phyloP scores from a whole-genome alignment of 345 rosid genomes.

The Anacardium occidentale region DNA sequence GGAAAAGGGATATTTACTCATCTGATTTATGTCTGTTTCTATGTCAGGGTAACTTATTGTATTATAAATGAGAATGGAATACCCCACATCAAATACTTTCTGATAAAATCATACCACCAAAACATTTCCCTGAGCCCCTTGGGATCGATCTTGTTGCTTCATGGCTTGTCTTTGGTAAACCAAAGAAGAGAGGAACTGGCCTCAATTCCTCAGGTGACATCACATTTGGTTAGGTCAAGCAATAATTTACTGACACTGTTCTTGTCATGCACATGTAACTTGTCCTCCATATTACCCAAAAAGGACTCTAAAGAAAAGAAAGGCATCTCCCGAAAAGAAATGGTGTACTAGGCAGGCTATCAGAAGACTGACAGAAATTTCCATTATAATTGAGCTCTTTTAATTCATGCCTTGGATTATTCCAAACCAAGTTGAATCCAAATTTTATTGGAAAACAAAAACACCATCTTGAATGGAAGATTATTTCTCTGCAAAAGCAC shows the following conservation, averaged over 20 bases:
- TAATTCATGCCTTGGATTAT: background rate
- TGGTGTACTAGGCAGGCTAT: too few relatives aligned
- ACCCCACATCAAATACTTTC: background rate
- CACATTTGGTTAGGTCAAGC: background rate
- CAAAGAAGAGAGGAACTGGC: background rate
- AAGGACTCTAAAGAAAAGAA: background rate
- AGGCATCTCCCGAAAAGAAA: too few relatives aligned
- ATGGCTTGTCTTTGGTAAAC: too few relatives aligned
- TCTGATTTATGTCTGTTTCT: background rate
- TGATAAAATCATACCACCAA: background rate
- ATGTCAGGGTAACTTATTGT: background rate
- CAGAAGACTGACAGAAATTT: background rate
- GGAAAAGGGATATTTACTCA: background rate
- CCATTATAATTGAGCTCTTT: background rate
- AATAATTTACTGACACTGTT: slow-evolving; percentile 18
- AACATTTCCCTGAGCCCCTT: background rate
- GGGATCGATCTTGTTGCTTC: background rate
- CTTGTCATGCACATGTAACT: slow-evolving; percentile 15
- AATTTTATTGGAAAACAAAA: background rate
- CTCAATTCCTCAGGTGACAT: background rate
- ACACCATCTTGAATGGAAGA: background rate
- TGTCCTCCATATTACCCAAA: background rate
- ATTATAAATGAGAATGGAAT: too few relatives aligned
- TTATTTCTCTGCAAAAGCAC: background rate
- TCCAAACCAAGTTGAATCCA: background rate